A percentile compares a stretch with the other conserved stretches of the same genome.
These are phyloP conservation scores for Alternaria triticina DNA, from an alignment of 2,329 filamentous ascomycete species.

Conservation along the genomic window DNA sequence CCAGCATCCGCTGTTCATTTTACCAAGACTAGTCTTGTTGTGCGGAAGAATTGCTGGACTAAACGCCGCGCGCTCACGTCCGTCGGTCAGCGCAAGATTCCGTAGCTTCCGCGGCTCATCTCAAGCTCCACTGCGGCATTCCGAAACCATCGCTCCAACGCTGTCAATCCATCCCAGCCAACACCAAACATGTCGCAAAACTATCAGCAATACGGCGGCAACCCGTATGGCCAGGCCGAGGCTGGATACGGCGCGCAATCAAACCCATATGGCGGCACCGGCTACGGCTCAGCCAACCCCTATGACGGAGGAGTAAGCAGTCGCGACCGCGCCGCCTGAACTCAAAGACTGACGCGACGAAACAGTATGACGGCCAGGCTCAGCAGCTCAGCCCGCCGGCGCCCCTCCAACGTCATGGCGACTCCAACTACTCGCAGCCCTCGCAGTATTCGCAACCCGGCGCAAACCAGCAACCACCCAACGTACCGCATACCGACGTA, in stretches of 20 bases:
- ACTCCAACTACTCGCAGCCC: conserved; percentile 48
- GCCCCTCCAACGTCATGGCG: conserved; percentile 40
- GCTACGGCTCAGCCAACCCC: conserved; percentile 40
- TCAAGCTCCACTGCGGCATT: conserved; percentile 28
- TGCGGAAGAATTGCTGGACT: not conserved
- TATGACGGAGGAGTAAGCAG: conserved; percentile 38
- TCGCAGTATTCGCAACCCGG: conserved; percentile 44
- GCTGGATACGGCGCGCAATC: conserved; percentile 16
- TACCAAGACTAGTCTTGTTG: conserved; percentile 7
- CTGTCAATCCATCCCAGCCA: conserved; percentile 13
- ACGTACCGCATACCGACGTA: conserved; percentile 24
- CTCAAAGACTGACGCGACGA: conserved; percentile 13
- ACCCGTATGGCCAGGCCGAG: conserved; percentile 14
- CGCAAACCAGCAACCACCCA: conserved; percentile 28
- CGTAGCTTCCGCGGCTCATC: conserved; percentile 36
- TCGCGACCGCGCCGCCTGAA: conserved; percentile 9
- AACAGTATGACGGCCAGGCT: conserved; percentile 32
- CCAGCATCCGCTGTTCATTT: conserved; percentile 2
- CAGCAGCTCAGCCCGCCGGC: conserved; percentile 33
- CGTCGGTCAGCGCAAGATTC: conserved; percentile 24
- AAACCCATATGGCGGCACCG: conserved; percentile 49
- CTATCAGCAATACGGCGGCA: conserved; percentile 59
- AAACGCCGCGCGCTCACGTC: conserved; percentile 1
- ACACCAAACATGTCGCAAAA: conserved; percentile 40
- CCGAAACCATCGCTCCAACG: conserved; percentile 20